These are phyloP conservation scores for Acanthamoeba pearcei DNA, from an alignment of 208 protist genomes.

Conservation along the genomic window DNA sequence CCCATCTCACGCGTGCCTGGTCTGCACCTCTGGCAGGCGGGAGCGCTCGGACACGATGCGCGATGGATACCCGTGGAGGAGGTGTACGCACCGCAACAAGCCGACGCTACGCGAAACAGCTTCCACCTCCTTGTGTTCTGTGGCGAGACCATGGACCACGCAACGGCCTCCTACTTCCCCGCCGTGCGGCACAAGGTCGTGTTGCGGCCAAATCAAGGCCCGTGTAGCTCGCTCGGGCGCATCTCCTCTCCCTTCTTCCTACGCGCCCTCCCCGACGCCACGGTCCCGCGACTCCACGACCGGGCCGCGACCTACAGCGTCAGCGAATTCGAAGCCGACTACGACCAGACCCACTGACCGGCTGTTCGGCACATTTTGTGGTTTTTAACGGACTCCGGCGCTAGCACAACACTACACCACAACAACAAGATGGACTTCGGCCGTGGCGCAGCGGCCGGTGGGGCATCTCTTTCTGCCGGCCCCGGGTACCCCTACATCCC, in stretches of 20 bases:
- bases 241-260: conserved; percentile 35
- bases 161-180: conserved; percentile 9
- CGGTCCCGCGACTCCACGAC: not conserved
- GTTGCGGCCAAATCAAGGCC: not conserved
- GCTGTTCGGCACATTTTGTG: not conserved
- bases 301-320: not conserved
- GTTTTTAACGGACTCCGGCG: not conserved
- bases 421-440: not conserved
- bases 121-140: not conserved
- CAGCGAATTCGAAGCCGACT: not conserved
- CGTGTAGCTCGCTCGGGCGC: not conserved
- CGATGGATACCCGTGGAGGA: not conserved
- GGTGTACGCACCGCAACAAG: not conserved
- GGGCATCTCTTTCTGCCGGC: not conserved
- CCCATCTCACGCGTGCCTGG: not conserved
- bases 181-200: conserved; percentile 11
- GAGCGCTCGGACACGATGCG: not conserved
- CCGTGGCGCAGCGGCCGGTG: too few species aligned
- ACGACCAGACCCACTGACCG: not conserved
- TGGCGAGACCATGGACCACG: conserved; percentile 20
- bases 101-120: not conserved
- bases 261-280: not conserved
- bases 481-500: not conserved
- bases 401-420: too few species aligned
- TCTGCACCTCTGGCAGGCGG: not conserved